These are phyloP conservation scores for Corinectria fuckeliana DNA, from an alignment of 2,329 filamentous ascomycete species.

Conservation along the genomic window DNA sequence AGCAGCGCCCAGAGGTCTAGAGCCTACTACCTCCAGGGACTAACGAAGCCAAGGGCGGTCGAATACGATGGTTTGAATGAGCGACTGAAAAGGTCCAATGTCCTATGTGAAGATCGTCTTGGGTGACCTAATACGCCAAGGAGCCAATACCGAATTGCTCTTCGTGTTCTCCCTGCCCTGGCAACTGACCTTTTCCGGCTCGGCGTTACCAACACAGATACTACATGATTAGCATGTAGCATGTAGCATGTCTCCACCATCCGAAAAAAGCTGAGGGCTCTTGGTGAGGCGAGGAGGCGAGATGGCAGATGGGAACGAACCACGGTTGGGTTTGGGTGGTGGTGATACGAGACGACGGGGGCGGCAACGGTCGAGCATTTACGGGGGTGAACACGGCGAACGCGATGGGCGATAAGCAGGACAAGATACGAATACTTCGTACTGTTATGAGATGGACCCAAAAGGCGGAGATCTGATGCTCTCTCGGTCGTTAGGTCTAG, in stretches of 20 bases:
- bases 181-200: neutral
- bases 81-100: neutral
- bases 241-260: neutral
- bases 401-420: constrained; percentile 1
- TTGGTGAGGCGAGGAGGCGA: neutral
- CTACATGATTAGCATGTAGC: too few species aligned
- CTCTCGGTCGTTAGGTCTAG: neutral
- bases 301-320: neutral
- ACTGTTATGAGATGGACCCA: too few species aligned
- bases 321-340: constrained; percentile 4
- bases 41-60: constrained; percentile 6
- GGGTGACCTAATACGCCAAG: neutral
- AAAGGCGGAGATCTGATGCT: constrained; percentile 4
- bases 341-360: constrained; percentile 11
- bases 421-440: neutral
- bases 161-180: neutral
- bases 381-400: neutral
- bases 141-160: constrained; percentile 2
- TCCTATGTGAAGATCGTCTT: neutral
- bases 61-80: constrained; percentile 10
- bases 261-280: neutral
- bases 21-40: neutral
- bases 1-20: constrained; percentile 3
- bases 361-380: neutral
- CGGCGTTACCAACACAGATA: neutral